phyloP scores from a whole-genome alignment of 1,284 basidiomycete species.

The Pseudozyma sp. region DNA sequence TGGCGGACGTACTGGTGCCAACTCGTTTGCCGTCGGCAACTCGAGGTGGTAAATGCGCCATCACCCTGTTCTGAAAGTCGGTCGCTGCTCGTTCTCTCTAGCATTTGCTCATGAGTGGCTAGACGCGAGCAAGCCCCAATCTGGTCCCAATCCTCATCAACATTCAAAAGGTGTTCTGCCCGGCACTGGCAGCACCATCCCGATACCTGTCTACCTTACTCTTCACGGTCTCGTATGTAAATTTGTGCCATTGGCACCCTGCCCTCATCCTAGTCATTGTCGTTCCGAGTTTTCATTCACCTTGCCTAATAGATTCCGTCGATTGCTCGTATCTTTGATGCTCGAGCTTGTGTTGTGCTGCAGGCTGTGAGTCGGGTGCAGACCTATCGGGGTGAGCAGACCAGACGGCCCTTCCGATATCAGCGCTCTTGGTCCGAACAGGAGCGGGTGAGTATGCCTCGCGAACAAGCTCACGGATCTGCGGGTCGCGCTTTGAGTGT shows the following conservation, averaged over 20 bases:
- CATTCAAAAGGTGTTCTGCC: background rate
- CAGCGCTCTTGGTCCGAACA: no score
- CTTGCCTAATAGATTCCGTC: conserved; percentile 14
- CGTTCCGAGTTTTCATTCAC: background rate
- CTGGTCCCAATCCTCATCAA: background rate
- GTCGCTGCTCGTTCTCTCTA: background rate
- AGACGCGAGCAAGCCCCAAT: no score
- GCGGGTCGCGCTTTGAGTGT: background rate
- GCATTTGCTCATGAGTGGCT: background rate
- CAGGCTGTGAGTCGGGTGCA: no score
- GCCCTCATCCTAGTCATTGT: conserved; percentile 9
- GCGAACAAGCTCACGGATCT: background rate
- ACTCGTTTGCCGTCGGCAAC: conserved; percentile 57
- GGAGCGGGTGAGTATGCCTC: no score
- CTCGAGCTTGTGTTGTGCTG: background rate
- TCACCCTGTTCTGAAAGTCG: background rate
- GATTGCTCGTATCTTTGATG: background rate
- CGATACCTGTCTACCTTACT: background rate
- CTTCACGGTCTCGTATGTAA: conserved; percentile 9
- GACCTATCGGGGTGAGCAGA: no score
- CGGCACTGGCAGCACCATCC: background rate
- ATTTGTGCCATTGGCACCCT: conserved; percentile 4
- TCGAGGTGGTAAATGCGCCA: conserved; percentile 52
- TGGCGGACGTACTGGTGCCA: conserved; percentile 60
- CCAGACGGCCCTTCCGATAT: no score